Evolutionary conservation across 768 basidiomycete genomes (phyloP).

Genomic region (Chalciporus pseudorubinellus): DNA sequence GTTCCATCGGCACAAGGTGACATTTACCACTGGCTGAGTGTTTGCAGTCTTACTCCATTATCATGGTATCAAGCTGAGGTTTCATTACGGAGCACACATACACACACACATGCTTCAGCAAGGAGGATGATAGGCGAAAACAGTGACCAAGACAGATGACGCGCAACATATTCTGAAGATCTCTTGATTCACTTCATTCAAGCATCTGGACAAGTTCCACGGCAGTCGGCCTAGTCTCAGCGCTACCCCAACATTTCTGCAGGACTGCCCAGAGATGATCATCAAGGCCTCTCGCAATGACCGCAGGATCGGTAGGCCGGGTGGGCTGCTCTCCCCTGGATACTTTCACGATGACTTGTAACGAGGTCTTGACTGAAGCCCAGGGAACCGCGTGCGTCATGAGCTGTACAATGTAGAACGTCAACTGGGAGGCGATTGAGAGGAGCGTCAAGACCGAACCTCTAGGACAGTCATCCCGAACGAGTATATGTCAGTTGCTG

Average conservation of each 20-base stretch:
- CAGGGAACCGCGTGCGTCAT: conserved; percentile 54
- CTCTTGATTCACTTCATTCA: too few species aligned
- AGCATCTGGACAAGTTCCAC: conserved; percentile 30
- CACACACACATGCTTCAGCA: too few species aligned
- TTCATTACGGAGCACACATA: too few species aligned
- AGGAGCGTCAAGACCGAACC: conserved; percentile 27
- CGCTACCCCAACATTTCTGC: conserved; percentile 43
- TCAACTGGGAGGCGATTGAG: background rate
- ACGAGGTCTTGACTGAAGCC: conserved; percentile 46
- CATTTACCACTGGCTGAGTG: too few species aligned
- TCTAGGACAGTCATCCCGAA: conserved; percentile 59
- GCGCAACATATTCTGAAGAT: too few species aligned
- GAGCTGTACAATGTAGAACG: conserved; percentile 32
- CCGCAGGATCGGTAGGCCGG: conserved; percentile 36
- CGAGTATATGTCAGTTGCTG: conserved; percentile 52
- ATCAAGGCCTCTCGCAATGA: conserved; percentile 42
- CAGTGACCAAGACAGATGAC: too few species aligned
- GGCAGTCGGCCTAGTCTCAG: conserved; percentile 41
- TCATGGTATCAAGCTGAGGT: too few species aligned
- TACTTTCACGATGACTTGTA: conserved; percentile 48
- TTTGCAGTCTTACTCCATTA: too few species aligned
- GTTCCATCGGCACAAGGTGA: too few species aligned
- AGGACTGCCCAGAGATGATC: conserved; percentile 46
- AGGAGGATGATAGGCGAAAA: too few species aligned
- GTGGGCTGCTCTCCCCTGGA: conserved; percentile 43